Base-by-base conservation (phyloP, 345 rosid species). In the Eucalyptus erythrocorys region DNA sequence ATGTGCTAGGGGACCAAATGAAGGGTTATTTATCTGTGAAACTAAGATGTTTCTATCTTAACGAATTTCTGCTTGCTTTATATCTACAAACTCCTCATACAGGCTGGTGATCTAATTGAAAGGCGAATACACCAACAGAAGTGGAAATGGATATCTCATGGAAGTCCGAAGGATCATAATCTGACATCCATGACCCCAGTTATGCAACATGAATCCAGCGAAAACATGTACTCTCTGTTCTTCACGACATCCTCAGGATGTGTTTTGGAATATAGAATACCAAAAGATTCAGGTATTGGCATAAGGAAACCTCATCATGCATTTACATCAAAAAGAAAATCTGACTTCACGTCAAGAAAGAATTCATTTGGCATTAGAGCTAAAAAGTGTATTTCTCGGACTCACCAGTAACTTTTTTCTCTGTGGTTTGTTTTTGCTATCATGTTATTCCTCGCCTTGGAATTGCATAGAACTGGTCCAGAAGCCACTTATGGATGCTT, bases 71-170 rank as follows among this genome's bases (percentile, higher is more conserved):
- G 84, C 47, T 76, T 76, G 47, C 84, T 76, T 76, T 76, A 76
- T 76, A 40, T 76, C 84, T 21, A 11, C 84, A 76, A 76, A 76
- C 84, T 76, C 84, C 26, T 40, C 84, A 21, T 55, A 48, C 92
- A 95, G 97, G 90, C 90, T 30, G 96, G 96, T 53, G 86, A 89
- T 50, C 89, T 95, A 91, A 91, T 93, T 3, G 96, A 95, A 91
- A 93, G 96, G 89, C 89, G 94, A 48, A 87, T 93, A 13, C 88
- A 92, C 86, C 93, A 93, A 87, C 90, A 95, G 89, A 95, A 93
- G 90, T 94, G 97, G 96, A 95, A 93, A 91, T 95, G 97, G 97
- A 93, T 92, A 48, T 86, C 64, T 88, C 96, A 94, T 91, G 97
- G 92, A 87, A 93, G 94, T 93, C 94, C 96, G 13, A 90, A 90